phyloP scores from a whole-genome alignment of 495 filamentous ascomycete genomes.

The Penicillium bialowiezense region DNA sequence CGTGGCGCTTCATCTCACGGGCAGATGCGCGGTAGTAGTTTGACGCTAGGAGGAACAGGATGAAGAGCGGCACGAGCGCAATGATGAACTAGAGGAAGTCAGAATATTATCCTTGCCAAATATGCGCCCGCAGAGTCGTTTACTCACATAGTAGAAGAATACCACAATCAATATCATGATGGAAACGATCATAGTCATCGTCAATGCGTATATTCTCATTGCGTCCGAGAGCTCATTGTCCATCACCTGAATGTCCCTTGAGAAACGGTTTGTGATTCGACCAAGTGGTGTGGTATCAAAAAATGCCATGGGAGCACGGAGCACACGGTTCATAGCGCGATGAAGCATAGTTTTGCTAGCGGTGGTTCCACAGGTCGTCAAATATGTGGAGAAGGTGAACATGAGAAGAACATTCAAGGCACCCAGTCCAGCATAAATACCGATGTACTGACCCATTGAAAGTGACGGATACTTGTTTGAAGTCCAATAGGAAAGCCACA shows the following conservation, averaged over 20 bases:
- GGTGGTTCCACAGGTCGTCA: slow-evolving; percentile 61
- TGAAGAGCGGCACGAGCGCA: slow-evolving; percentile 75
- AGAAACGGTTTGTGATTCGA: slow-evolving; percentile 96
- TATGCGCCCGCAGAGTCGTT: neutral
- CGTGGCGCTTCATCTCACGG: slow-evolving; percentile 90
- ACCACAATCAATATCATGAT: slow-evolving; percentile 86
- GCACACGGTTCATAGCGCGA: slow-evolving; percentile 72
- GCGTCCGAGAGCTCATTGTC: slow-evolving; percentile 89
- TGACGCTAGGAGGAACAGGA: slow-evolving; percentile 79
- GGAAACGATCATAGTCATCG: slow-evolving; percentile 70
- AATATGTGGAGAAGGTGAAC: slow-evolving; percentile 72
- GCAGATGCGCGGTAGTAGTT: slow-evolving; percentile 89
- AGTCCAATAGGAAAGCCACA: slow-evolving; percentile 96
- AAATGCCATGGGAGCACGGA: slow-evolving; percentile 93
- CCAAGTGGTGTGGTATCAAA: slow-evolving; percentile 96
- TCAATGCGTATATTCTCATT: slow-evolving; percentile 91
- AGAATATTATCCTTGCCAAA: neutral
- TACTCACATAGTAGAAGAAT: slow-evolving; percentile 75
- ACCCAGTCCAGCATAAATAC: slow-evolving; percentile 78
- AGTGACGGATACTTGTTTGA: slow-evolving; percentile 57
- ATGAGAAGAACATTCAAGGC: slow-evolving; percentile 70
- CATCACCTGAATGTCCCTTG: slow-evolving; percentile 92
- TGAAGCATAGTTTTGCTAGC: slow-evolving; percentile 81
- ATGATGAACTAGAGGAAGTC: slow-evolving; percentile 62
- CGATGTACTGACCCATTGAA: slow-evolving; percentile 72